Evolutionary conservation across 2,329 filamentous ascomycete genomes (phyloP), one percentile per base, ranked within the genome.

Genomic region (Beauveria scarabaeidicola): DNA sequence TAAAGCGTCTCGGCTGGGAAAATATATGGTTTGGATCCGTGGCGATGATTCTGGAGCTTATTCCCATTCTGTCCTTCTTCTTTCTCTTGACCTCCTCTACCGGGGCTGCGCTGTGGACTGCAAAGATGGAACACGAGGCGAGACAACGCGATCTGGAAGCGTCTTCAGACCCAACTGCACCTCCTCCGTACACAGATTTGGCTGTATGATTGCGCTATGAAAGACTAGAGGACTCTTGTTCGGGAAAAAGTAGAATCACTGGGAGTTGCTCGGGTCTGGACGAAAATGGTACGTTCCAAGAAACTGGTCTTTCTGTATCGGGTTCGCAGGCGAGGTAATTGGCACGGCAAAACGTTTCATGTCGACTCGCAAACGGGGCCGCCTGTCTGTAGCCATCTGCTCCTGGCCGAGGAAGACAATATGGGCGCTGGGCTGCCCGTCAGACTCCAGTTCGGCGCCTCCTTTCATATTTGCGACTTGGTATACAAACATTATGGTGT

Each of bases 21-120:
- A 97, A 97, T 70, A 87, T 91, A 15, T 96, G 90, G 90, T 97
- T 97, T 69, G 94, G 94, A 17, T 90, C 89, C 0, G 80, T 94
- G 4, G 90, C 91, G 53, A 84, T 97, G 76, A 72, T 91, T 7
- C 74, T 97, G 29, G 90, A 97, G 74, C 81, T 97, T n/a, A 80
- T 97, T 9, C 94, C 94, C 1, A 81, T 93, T 13, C 74, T 97
- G 52, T 95, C 89, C n/a, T 95, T 99, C 80, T 86, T 97, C 69
- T 97, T 97, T 71, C 79, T 97, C 43, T 75, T 99, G 64, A 97
- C 93, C 0, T 91, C 89, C 3, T 88, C 92, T 1, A 84, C 86
- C 21, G 94, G 93, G 2, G 87, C 90, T 47, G 93, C 91, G 1
- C 76, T 97, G 40, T 97, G 93, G 92, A 90, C 86, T 2, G 86